A percentile compares a stretch with the other conserved stretches of the same genome.
These are phyloP conservation scores for Malus domestica DNA, from an alignment of 306 rosid genomes.

Conservation along the genomic window ASM211411v1 NC_041794.1:15134501-15135000, in stretches of 20 bases:
- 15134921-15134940: constrained; percentile 1
- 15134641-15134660: neutral
- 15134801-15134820: constrained; percentile 48
- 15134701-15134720: constrained; percentile 28
- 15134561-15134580: constrained; percentile 9
- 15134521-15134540: neutral
- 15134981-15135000: neutral
- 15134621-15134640: neutral
- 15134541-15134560: neutral
- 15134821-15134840: constrained; percentile 78
- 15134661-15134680: neutral
- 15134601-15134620: neutral
- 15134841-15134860: constrained; percentile 79
- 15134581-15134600: neutral
- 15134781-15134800: constrained; percentile 1
- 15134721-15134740: constrained; percentile 7
- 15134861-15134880: constrained; percentile 96
- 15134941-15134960: constrained; percentile 11
- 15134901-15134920: constrained; percentile 76
- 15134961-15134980: neutral
- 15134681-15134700: constrained; percentile 41
- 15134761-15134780: neutral
- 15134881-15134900: constrained; percentile 99
- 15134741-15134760: constrained; percentile 2
- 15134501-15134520: neutral